Base-by-base conservation (phyloP, 2,329 filamentous ascomycete genomes). In the Arthrobotrys sinensis region DNA sequence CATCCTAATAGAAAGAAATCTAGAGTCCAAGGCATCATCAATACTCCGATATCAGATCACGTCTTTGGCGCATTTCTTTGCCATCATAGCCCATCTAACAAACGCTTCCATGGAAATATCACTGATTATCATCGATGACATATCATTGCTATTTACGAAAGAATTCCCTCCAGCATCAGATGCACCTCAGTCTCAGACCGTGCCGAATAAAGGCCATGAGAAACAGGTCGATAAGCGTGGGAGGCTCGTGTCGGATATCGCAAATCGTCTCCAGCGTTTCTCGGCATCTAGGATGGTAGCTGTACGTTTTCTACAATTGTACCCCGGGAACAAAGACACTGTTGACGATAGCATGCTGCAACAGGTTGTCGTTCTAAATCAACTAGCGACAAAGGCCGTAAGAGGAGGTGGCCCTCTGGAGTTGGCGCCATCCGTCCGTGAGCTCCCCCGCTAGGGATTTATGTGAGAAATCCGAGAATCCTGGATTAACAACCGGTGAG, bases 141-240 rank as follows among this genome's bases (percentile, higher is more conserved):
- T 82, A 34, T 80, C 80, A 10, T 66, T 79, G 4, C 65, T 79
- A 3, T 81, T 81, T 65, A 65, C 80, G 6, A 79, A 75, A 11
- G 79, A 81, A 10, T 82, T 80, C 28, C 81, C 76, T 14, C 79
- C 81, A 10, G 80, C 80, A 8, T 69, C 70, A 2, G 80, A 81
- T 11, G 63, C 69, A 24, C 8, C 55, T 16, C 36, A n/a, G n/a
- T 3, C 12, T 32, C 65, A 60, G 16, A 21, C 7, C n/a, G 14
- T 48, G 34, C 34, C 67, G 5, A 68, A 24, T 45, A 78, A 55
- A 48, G 28, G 16, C 16, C 28, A 50, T 6, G 73, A 78, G 32
- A 78, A 72, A 36, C 67, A 52, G 36, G 36, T 45, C 2, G 75
- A 78, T 40, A 72, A 52, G 46, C 75, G 75, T 67, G 53, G 67